These are phyloP conservation scores for Pseudogymnoascus sp. DNA, from an alignment of 2,329 filamentous ascomycete genomes.

Conservation along the genomic window DNA sequence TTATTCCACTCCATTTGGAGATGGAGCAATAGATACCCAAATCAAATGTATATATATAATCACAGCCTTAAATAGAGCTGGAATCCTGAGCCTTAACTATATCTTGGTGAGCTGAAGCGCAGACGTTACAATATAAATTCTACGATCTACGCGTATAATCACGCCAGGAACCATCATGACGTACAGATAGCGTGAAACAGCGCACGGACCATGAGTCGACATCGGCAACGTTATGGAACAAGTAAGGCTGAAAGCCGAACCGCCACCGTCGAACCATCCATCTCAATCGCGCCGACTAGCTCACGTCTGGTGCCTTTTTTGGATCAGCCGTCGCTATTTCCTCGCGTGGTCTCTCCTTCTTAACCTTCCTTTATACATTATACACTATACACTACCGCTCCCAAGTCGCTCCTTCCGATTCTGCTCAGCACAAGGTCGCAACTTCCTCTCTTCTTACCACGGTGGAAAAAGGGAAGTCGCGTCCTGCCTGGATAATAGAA, in stretches of 20 bases:
- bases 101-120: not conserved
- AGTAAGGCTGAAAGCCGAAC: conserved; percentile 4
- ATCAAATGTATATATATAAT: not conserved
- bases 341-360: not conserved
- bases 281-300: conserved; percentile 8
- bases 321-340: not conserved
- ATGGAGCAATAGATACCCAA: not conserved
- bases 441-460: conserved; percentile 4
- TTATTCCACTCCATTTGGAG: not conserved
- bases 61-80: not conserved
- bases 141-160: not conserved
- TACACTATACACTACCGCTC: not conserved
- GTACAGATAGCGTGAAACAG: not conserved
- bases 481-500: conserved; percentile 6
- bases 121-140: not conserved
- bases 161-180: not conserved
- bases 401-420: not conserved
- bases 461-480: conserved; percentile 1
- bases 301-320: conserved; percentile 2
- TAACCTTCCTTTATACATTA: not conserved
- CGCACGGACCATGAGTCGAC: not conserved
- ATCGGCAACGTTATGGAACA: not conserved
- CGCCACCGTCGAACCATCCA: not conserved
- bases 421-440: conserved; percentile 1
- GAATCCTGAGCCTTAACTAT: too few species aligned